Percentiles rank a stretch among this genome's conserved stretches.
These are phyloP conservation scores for Diaporthe capsici DNA, from an alignment of 2,329 filamentous ascomycete species.

Conservation along the genomic window DNA sequence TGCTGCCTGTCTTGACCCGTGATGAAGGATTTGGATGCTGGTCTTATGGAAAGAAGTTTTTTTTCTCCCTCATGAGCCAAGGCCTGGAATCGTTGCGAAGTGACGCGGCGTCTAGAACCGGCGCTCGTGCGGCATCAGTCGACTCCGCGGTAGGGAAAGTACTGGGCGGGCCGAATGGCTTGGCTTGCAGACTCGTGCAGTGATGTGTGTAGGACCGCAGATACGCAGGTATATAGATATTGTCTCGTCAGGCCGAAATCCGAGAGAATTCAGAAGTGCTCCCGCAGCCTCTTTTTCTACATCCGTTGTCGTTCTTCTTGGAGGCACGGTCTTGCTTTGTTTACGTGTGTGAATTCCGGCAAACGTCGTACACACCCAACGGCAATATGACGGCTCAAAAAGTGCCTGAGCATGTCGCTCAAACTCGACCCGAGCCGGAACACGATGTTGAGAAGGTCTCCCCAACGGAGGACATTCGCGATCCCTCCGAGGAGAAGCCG, in stretches of 20 bases:
- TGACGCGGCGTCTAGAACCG: neutral
- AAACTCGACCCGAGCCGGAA: neutral
- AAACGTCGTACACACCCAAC: neutral
- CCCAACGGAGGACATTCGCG: neutral
- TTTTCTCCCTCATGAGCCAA: neutral
- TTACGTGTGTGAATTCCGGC: neutral
- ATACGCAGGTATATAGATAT: neutral
- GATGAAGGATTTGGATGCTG: conserved; percentile 23
- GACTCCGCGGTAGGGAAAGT: neutral
- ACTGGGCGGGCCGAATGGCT: neutral
- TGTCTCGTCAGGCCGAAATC: neutral
- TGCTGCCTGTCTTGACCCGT: neutral
- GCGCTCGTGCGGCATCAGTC: neutral
- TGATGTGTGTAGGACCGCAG: neutral
- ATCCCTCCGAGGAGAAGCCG: neutral
- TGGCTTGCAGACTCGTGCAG: conserved; percentile 6
- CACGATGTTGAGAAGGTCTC: conserved; percentile 1
- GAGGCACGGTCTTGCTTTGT: neutral
- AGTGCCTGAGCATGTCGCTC: neutral
- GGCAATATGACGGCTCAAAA: neutral
- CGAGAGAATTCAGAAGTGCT: neutral
- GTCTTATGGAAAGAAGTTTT: neutral
- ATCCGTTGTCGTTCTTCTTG: neutral
- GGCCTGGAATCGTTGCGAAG: neutral
- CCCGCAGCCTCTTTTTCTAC: neutral